A percentile compares a stretch with the other conserved stretches of the same genome.
These are phyloP conservation scores for Malus domestica DNA, from an alignment of 306 rosid species.

Conservation along the genomic window ASM211411v1 NC_041804.1:31252001-31252500, in stretches of 20 bases:
- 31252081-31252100: not conserved
- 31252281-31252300: not conserved
- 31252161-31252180: not conserved
- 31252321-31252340: too few relatives aligned
- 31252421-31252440: conserved; percentile 88
- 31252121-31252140: not conserved
- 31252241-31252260: not conserved
- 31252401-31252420: conserved; percentile 82
- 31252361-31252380: too few relatives aligned
- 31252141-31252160: not conserved
- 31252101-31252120: not conserved
- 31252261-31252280: not conserved
- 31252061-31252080: too few relatives aligned
- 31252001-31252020: not conserved
- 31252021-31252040: not conserved
- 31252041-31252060: too few relatives aligned
- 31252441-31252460: conserved; percentile 70
- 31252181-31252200: not conserved
- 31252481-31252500: conserved; percentile 85
- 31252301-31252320: not conserved
- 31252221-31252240: not conserved
- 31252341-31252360: too few relatives aligned
- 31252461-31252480: conserved; percentile 91
- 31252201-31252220: not conserved
- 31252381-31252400: conserved; percentile 5